Evolutionary conservation across 1,139 yeast genomes (phyloP), one percentile per base, ranked within the genome.

Genomic region (Magnusiomyces tetraspermus): DNA sequence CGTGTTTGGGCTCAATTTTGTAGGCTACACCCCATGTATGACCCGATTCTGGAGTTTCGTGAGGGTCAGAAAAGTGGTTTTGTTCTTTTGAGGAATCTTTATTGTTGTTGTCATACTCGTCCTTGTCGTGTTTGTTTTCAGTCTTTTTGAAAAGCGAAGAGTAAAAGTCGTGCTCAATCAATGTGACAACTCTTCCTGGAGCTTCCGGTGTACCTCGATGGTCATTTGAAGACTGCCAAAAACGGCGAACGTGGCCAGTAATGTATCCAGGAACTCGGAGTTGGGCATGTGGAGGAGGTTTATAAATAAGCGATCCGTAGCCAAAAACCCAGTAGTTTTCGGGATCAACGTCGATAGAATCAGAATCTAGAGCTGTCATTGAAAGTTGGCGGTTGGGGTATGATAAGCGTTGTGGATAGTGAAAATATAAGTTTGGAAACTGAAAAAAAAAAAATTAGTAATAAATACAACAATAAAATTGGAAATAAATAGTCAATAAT

Each of bases 201-300:
- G 71, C 66, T 53, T 79, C 86, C 0, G 88, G 88, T 0, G 95
- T 85, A 0, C 97, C 97, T 52, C 97, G 70, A 66, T 90, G 96
- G 66, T 90, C 97, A 22, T 83, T 79, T 5, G 94, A 83, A 44
- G 87, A 79, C 68, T 89, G 96, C 97, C 97, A 90, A 65, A 90
- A 90, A 52, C 96, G 71, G 24, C 97, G 74, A 1, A 84, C 78
- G 60, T 74, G 88, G 1, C 96, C 96, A 53, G 76, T 74, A 30
- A 90, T 74, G 56, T 82, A 78, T 0, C 97, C 97, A 0, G 87
- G 81, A 8, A 85, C 80, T 43, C 80, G 71, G 58, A 77, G 75
- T 48, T 75, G 76, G 21, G 77, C 75, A 55, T 80, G 79, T 23
- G 95, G 92, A 0, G 97, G 97, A 0, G 96, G 97, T 63, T 89